phyloP scores from a whole-genome alignment of 108 stramenopile species.

The Cylindrotheca fusiformis region DNA sequence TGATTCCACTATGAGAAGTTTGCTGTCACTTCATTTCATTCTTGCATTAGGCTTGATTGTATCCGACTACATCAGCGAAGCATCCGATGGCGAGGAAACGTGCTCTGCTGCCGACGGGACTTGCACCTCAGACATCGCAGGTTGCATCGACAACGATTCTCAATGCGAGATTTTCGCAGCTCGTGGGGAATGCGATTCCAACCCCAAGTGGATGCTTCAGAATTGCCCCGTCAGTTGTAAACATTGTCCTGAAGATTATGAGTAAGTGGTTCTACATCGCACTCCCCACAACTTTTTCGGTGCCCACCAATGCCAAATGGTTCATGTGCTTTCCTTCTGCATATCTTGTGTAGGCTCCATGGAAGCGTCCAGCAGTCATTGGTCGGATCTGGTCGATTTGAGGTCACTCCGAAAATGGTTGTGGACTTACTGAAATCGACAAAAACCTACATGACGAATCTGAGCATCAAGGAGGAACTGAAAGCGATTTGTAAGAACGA shows the following conservation, averaged over 20 bases:
- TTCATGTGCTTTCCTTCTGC: background rate
- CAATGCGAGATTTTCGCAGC: no score
- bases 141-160: no score
- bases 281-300: background rate
- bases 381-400: background rate
- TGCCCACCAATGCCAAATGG: background rate
- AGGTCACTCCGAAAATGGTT: background rate
- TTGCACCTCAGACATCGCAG: no score
- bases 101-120: no score
- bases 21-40: no score
- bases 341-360: conserved; percentile 4
- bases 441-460: conserved; percentile 4
- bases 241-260: conserved; percentile 9
- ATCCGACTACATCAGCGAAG: no score
- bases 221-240: conserved; percentile 5
- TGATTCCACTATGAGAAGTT: no score
- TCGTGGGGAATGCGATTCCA: conserved; percentile 32
- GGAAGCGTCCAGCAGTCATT: conserved; percentile 5
- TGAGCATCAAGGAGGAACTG: conserved; percentile 2
- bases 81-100: no score
- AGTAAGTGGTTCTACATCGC: background rate
- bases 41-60: no score
- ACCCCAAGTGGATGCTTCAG: conserved; percentile 23
- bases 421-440: conserved; percentile 1
- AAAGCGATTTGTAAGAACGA: conserved; percentile 39